Base-by-base conservation (phyloP, 2,329 filamentous ascomycete genomes). In the Aspergillus tamarii region DNA sequence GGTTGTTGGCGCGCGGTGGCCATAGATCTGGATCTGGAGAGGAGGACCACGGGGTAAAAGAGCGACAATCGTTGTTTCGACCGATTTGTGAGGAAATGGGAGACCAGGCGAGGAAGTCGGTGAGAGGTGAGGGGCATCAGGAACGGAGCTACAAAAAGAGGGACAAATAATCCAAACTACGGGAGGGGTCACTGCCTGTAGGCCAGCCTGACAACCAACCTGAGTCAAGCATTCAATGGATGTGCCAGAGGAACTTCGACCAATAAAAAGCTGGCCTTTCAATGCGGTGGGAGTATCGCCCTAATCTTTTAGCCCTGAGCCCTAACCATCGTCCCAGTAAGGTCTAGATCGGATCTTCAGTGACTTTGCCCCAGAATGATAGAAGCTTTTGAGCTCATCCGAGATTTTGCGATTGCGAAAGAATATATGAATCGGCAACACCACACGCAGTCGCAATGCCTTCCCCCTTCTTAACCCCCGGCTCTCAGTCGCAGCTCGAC, bases 381-480 rank as follows among this genome's bases (percentile, higher is more conserved):
- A 12, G 32, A 55, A 28, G 52, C 52, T 55, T 55, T 55, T 36
- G 21, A n/a, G 32, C 41, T 34, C 4, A 28, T 28, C 39, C n/a
- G 52, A 55, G 52, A 55, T 55, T 55, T 54, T 55, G 52, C 32
- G 52, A 39, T 55, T 39, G 32, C 52, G 52, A 39, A 55, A 32
- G 30, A 32, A 34, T 30, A 53, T 43, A n/a, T 14, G 9, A 30
- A 30, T 21, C 21, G 19, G 26, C 30, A 6, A 57, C 32, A 61
- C 14, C 46, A 11, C 14, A 19, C 53, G 46, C 45, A 21, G 43
- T 34, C 60, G 63, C 50, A 48, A 81, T 81, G 79, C 73, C 79
- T 1, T 97, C 94, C 11, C 90, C 93, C 0, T 98, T 99, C 71
- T 85, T 98, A 45, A 86, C 91, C 59, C 89, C 91, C 0, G 88